A percentile compares a stretch with the other conserved stretches of the same genome.
Evolutionary conservation across 345 rosid genomes (phyloP).

Genomic region (Eucalyptus microcorys): DNA sequence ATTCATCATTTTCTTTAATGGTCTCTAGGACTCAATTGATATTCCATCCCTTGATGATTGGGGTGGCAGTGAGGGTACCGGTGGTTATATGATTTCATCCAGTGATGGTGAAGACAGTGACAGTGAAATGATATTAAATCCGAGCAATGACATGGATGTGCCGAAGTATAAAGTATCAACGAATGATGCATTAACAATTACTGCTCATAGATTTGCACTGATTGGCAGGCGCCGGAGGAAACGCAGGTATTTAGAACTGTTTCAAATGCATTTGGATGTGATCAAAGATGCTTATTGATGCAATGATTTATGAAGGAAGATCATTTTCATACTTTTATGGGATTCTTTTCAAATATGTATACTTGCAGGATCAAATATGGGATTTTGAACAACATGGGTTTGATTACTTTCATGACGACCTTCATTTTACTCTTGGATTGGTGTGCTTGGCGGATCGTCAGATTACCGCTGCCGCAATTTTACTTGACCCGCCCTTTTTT

Average conservation of each 20-base stretch:
- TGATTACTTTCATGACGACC: slow-evolving; percentile 41
- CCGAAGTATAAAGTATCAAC: slow-evolving; percentile 26
- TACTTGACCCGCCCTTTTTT: slow-evolving; percentile 63
- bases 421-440: slow-evolving; percentile 61
- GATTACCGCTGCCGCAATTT: slow-evolving; percentile 68
- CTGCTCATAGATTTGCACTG: slow-evolving; percentile 54
- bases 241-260: slow-evolving; percentile 38
- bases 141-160: slow-evolving; percentile 39
- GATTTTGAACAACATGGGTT: slow-evolving; percentile 39
- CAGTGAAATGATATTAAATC: slow-evolving; percentile 43
- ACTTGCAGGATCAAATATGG: slow-evolving; percentile 65
- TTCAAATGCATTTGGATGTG: neutral
- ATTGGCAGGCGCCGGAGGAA: slow-evolving; percentile 40
- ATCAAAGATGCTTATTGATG: neutral
- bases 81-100: slow-evolving; percentile 35
- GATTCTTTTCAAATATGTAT: neutral
- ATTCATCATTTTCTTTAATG: neutral
- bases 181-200: slow-evolving; percentile 37
- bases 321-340: neutral
- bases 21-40: neutral
- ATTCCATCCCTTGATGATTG: slow-evolving; percentile 12
- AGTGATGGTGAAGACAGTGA: slow-evolving; percentile 89
- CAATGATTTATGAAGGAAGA: neutral
- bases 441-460: slow-evolving; percentile 88
- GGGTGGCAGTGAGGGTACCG: slow-evolving; percentile 17